Conservation (phyloP, 2,329 filamentous ascomycete species). For the Shiraia bambusicola region DNA sequence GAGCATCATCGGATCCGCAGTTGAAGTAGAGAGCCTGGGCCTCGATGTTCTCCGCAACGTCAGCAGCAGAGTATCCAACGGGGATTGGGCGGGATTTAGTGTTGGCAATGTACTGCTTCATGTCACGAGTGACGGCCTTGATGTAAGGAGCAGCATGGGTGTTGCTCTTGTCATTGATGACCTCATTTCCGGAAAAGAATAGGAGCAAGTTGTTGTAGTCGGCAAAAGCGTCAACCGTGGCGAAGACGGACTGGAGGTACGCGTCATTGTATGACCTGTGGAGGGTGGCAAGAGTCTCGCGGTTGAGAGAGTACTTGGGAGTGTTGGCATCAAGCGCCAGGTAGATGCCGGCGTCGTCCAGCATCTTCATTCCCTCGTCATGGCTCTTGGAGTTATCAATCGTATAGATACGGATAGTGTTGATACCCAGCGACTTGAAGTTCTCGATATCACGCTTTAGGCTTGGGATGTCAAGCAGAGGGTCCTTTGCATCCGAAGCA, state of each 20-base stretch:
- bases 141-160: slow-evolving; percentile 69
- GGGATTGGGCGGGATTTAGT: slow-evolving; percentile 67
- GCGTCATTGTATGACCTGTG: slow-evolving; percentile 75
- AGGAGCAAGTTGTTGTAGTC: slow-evolving; percentile 83
- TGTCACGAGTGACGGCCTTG: slow-evolving; percentile 73
- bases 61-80: slow-evolving; percentile 80
- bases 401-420: slow-evolving; percentile 89
- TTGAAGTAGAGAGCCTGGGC: slow-evolving; percentile 91
- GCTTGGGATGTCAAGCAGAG: slow-evolving; percentile 67
- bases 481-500: slow-evolving; percentile 57
- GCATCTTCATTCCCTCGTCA: slow-evolving; percentile 78
- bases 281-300: slow-evolving; percentile 59
- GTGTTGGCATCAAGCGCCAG: slow-evolving; percentile 89
- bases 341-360: slow-evolving; percentile 86
- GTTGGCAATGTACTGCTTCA: slow-evolving; percentile 77
- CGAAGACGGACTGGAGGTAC: slow-evolving; percentile 83
- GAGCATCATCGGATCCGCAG: slow-evolving; percentile 81
- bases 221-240: slow-evolving; percentile 74
- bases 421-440: slow-evolving; percentile 84
- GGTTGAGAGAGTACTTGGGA: slow-evolving; percentile 84
- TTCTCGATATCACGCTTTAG: slow-evolving; percentile 77
- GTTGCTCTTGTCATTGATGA: slow-evolving; percentile 66
- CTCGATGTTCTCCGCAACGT: slow-evolving; percentile 80
- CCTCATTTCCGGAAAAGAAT: slow-evolving; percentile 78
- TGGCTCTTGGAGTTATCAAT: slow-evolving; percentile 84